phyloP scores from a whole-genome alignment of 441 rosid species.

The Corymbia citriodora region DNA sequence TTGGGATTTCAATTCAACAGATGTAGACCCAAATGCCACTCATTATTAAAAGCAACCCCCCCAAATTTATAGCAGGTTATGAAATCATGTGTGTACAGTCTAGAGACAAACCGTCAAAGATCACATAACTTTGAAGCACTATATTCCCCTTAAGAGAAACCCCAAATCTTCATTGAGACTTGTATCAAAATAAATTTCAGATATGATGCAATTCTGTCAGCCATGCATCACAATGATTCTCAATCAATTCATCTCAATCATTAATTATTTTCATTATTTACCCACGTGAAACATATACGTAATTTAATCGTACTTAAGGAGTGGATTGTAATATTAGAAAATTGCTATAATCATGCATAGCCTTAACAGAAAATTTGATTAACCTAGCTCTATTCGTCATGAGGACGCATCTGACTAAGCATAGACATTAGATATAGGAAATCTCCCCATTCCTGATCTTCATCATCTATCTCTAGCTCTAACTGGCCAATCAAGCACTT shows the following conservation, averaged over 20 bases:
- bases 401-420: not conserved
- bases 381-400: not conserved
- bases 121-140: not conserved
- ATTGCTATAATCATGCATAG: not conserved
- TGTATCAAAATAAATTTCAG: not conserved
- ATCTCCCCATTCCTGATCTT: not conserved
- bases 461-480: not conserved
- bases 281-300: not conserved
- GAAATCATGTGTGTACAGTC: not conserved
- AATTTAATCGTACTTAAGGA: not conserved
- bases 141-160: not conserved
- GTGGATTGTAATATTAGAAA: not conserved
- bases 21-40: not conserved
- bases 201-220: not conserved
- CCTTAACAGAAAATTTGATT: not conserved
- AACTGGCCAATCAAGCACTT: not conserved
- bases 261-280: not conserved
- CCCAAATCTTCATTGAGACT: not conserved
- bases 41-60: not conserved
- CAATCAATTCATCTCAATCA: not conserved
- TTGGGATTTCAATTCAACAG: not conserved
- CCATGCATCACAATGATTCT: not conserved
- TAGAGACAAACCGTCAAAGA: not conserved
- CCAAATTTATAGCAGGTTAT: not conserved
- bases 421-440: not conserved